phyloP scores from a whole-genome alignment of 305 asterid genomes.

The Lippia alba region DNA sequence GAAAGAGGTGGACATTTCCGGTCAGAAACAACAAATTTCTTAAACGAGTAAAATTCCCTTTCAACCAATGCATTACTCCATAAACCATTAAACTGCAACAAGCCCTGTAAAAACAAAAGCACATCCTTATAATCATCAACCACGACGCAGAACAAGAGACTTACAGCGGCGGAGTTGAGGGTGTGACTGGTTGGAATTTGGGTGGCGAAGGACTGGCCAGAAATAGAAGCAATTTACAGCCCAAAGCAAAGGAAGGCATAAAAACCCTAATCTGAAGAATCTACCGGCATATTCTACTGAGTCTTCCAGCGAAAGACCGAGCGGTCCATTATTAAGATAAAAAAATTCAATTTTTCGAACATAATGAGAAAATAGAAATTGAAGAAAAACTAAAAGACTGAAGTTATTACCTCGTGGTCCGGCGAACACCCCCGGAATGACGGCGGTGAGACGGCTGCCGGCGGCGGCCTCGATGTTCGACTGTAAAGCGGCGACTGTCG shows the following conservation, averaged over 20 bases:
- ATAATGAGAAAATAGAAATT: too few species aligned
- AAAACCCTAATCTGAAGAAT: constrained; percentile 76
- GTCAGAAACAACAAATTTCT: background rate
- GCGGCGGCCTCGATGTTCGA: too few species aligned
- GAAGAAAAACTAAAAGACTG: too few species aligned
- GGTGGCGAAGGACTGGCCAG: constrained; percentile 86
- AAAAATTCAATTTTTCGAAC: too few species aligned
- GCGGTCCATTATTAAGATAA: too few species aligned
- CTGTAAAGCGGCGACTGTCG: too few species aligned
- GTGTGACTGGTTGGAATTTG: constrained; percentile 51
- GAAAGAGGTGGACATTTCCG: background rate
- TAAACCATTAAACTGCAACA: background rate
- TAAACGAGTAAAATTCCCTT: background rate
- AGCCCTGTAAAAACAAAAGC: background rate
- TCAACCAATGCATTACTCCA: background rate
- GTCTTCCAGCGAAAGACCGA: constrained; percentile 75
- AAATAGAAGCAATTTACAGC: constrained; percentile 85
- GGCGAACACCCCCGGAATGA: too few species aligned
- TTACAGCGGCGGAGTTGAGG: constrained; percentile 74
- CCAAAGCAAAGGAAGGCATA: constrained; percentile 84
- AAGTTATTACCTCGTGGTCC: too few species aligned
- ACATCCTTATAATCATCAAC: background rate
- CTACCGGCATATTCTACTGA: constrained; percentile 70
- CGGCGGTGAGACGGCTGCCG: too few species aligned
- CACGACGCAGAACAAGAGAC: constrained; percentile 18